A percentile compares a stretch with the other conserved stretches of the same genome.
These are phyloP conservation scores for Phytophthora multivora DNA, from an alignment of 352 stramenopile species.

Conservation along the genomic window DNA sequence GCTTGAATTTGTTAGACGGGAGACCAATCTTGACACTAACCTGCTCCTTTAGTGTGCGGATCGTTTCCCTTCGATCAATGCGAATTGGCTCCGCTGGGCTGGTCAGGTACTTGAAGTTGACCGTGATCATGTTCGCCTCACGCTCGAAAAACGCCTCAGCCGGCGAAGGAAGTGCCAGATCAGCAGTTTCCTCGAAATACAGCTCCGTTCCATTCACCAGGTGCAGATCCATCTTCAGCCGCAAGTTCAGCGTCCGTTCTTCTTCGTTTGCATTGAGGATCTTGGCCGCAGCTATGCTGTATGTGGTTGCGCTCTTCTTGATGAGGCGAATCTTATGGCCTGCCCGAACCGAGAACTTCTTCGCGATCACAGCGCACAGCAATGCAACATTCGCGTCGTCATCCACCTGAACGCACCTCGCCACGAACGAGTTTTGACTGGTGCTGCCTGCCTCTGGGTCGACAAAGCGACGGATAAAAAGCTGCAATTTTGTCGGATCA, in stretches of 20 bases:
- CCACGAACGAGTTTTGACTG: conserved; percentile 33
- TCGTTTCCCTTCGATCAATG: conserved; percentile 78
- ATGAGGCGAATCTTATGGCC: conserved; percentile 60
- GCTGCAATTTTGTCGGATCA: conserved; percentile 66
- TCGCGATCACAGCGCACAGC: conserved; percentile 49
- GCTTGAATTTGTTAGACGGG: conserved; percentile 65
- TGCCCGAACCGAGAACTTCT: conserved; percentile 56
- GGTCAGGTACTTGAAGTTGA: conserved; percentile 74
- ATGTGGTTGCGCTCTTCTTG: conserved; percentile 70
- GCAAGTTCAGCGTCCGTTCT: conserved; percentile 42
- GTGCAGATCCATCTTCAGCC: conserved; percentile 66
- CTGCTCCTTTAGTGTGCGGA: conserved; percentile 58
- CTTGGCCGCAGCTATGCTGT: conserved; percentile 66
- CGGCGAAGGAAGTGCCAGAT: conserved; percentile 48
- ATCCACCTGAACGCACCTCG: conserved; percentile 66
- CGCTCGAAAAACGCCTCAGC: conserved; percentile 75
- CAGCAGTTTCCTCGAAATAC: conserved; percentile 71
- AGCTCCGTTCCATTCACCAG: conserved; percentile 73
- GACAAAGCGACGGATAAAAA: conserved; percentile 74
- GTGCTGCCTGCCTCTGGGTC: conserved; percentile 14
- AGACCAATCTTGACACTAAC: conserved; percentile 59
- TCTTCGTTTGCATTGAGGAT: conserved; percentile 65
- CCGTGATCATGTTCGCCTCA: conserved; percentile 77
- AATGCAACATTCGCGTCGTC: conserved; percentile 60
- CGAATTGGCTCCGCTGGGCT: conserved; percentile 51